phyloP scores from a whole-genome alignment of 306 rosid species.

The Cicer yamashitae region DNA sequence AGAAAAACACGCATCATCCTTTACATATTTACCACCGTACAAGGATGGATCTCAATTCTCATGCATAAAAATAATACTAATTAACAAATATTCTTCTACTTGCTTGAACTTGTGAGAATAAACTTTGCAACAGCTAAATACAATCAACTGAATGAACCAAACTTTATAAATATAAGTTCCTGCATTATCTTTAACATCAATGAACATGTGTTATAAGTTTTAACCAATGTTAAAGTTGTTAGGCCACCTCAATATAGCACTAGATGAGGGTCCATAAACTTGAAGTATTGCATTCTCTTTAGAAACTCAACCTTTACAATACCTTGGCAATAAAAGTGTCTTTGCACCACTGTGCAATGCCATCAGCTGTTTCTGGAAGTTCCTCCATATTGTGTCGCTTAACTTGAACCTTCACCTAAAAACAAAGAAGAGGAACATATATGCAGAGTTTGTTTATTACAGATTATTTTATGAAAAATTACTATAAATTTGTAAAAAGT shows the following conservation, averaged over 20 bases:
- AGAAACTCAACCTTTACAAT: conserved; percentile 15
- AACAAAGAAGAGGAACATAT: neutral
- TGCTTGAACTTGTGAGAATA: neutral
- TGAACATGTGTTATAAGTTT: neutral
- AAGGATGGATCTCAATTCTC: neutral
- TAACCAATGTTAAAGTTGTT: neutral
- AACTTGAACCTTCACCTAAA: conserved; percentile 74
- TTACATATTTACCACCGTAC: neutral
- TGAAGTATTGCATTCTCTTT: neutral
- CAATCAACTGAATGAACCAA: neutral
- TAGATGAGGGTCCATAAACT: neutral
- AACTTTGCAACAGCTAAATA: neutral
- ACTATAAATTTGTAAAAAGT: neutral
- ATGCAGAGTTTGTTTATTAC: conserved; percentile 3
- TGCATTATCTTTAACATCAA: neutral
- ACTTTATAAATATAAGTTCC: neutral
- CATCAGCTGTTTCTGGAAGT: conserved; percentile 73
- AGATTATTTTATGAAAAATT: neutral
- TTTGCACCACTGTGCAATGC: conserved; percentile 84
- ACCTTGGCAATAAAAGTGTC: conserved; percentile 80
- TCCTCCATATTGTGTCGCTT: conserved; percentile 75
- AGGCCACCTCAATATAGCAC: neutral
- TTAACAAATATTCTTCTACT: neutral
- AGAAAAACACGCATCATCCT: neutral
- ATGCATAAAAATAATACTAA: neutral